These are phyloP conservation scores for Ogataea paraovalis DNA, from an alignment of 805 yeast species.

Conservation along the genomic window DNA sequence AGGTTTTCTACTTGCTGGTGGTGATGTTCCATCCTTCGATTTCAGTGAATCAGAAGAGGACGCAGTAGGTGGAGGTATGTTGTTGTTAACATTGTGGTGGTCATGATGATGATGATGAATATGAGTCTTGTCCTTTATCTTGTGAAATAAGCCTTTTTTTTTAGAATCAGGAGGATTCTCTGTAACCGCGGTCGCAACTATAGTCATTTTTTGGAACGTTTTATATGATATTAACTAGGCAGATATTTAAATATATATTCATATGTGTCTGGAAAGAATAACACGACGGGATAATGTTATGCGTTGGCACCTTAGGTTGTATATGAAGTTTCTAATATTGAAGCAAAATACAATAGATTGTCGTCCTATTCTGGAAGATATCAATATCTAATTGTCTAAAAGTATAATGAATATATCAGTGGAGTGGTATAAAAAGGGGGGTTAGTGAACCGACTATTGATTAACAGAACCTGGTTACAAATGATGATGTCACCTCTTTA, in stretches of 20 bases:
- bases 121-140: conserved; percentile 12
- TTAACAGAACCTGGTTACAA: too few species aligned
- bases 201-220: background rate
- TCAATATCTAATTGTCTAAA: too few species aligned
- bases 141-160: conserved; percentile 12
- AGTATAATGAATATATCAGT: too few species aligned
- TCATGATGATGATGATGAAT: conserved; percentile 6
- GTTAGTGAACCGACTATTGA: too few species aligned
- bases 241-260: background rate
- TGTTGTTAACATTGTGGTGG: background rate
- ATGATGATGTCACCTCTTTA: too few species aligned
- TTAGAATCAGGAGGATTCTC: conserved; percentile 5
- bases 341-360: too few species aligned
- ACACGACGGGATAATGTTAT: background rate
- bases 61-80: background rate
- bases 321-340: background rate
- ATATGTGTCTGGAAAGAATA: background rate
- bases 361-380: too few species aligned
- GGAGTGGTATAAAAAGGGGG: too few species aligned
- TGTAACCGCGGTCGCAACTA: background rate
- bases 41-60: background rate
- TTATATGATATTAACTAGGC: background rate
- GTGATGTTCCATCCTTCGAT: background rate
- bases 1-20: conserved; percentile 1
- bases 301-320: too few species aligned